A percentile compares a stretch with the other conserved stretches of the same genome.
phyloP scores from a whole-genome alignment of 345 rosid genomes.

The Xanthoceras sorbifolium region DNA sequence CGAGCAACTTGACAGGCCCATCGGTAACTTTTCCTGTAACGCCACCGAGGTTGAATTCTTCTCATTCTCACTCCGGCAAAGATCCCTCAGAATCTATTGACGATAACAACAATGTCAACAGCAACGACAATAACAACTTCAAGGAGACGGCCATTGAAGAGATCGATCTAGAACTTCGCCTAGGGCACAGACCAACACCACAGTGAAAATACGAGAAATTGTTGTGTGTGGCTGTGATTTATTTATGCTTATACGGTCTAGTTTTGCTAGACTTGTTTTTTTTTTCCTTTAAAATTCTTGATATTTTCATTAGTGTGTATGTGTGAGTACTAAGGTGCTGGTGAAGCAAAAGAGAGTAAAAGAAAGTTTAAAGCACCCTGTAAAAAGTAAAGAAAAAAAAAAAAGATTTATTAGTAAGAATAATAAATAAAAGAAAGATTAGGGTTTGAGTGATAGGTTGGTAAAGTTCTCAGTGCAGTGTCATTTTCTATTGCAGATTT shows the following conservation, averaged over 20 bases:
- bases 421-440: slow-evolving; percentile 30
- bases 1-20: slow-evolving; percentile 26
- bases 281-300: slow-evolving; percentile 16
- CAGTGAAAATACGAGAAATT: slow-evolving; percentile 20
- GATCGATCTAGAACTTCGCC: slow-evolving; percentile 88
- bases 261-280: slow-evolving; percentile 19
- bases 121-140: slow-evolving; percentile 23
- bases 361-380: slow-evolving; percentile 9
- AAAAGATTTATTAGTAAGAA: slow-evolving; percentile 7
- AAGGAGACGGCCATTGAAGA: slow-evolving; percentile 53
- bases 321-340: slow-evolving; percentile 10
- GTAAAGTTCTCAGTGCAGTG: slow-evolving; percentile 40
- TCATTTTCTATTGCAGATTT: slow-evolving; percentile 46
- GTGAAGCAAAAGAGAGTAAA: not conserved
- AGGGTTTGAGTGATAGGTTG: slow-evolving; percentile 29
- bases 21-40: slow-evolving; percentile 22
- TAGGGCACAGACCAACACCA: slow-evolving; percentile 51
- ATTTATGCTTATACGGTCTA: slow-evolving; percentile 11
- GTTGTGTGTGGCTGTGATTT: slow-evolving; percentile 25
- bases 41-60: slow-evolving; percentile 16
- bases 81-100: slow-evolving; percentile 25
- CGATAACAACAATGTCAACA: slow-evolving; percentile 26
- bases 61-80: slow-evolving; percentile 26
- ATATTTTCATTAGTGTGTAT: slow-evolving; percentile 6
- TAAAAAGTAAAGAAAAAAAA: slow-evolving; percentile 17